Base-by-base conservation (phyloP, 2,329 filamentous ascomycete genomes). In the Ophiocordyceps robertsii region DNA sequence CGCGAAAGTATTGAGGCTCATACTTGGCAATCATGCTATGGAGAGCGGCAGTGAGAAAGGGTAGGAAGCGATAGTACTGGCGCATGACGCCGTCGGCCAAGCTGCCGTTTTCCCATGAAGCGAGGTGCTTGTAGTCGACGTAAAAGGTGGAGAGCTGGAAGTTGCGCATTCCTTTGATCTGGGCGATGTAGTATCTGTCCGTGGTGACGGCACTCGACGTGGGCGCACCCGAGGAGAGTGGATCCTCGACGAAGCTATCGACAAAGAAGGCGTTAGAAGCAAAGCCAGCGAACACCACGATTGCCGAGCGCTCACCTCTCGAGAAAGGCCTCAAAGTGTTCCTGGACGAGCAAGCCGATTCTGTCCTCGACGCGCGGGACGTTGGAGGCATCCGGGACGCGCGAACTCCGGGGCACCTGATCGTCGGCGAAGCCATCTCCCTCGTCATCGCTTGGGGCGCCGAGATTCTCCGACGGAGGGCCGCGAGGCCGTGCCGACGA, bases 21-120 rank as follows among this genome's bases (percentile, higher is more conserved):
- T 95, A 83, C 65, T 94, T 94, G 51, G 86, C 82, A 53, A 98
- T 93, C 63, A 94, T 78, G 56, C 88, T 93, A 66, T 98, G 88
- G 37, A 98, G 69, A 24, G 83, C 89, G 49, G 84, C 79, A 19
- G 84, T 87, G 55, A 98, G 76, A 60, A 92, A 98, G 3, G 92
- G 92, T 21, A 93, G 73, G 59, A 95, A 95, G 51, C 92, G 85
- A 63, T 95, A 96, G 69, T 95, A 96, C 56, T 93, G 84, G 53
- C 80, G 81, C 50, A 88, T 82, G 47, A 96, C 83, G 40, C 87
- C 90, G 47, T 86, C 81, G 36, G 90, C 87, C 41, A 98, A 68
- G 44, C 84, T 80, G 42, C 84, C 85, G 51, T 89, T 83, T 53
- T 84, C 80, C 60, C 81, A 82, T 31, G 78, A 73, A 44, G 80